Conservation (phyloP, 2,329 filamentous ascomycete genomes). For the Tolypocladium cylindrosporum region DNA sequence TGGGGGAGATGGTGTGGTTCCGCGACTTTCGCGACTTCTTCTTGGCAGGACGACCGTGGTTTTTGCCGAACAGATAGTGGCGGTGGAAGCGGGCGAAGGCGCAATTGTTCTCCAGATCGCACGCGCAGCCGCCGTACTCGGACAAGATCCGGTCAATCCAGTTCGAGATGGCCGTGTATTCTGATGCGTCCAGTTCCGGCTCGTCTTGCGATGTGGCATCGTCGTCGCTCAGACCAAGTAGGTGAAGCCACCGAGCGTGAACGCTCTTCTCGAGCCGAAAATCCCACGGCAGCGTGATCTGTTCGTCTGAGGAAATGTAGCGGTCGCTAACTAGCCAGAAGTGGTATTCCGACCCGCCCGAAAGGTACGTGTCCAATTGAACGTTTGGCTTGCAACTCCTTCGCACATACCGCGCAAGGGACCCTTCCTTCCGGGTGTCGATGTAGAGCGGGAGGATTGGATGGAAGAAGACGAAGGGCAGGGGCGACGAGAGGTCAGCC, state of each 20-base stretch:
- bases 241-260: slow-evolving; percentile 42
- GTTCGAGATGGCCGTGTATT: slow-evolving; percentile 49
- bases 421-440: slow-evolving; percentile 82
- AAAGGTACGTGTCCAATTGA: slow-evolving; percentile 76
- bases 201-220: slow-evolving; percentile 37
- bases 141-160: slow-evolving; percentile 64
- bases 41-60: slow-evolving; percentile 31
- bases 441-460: slow-evolving; percentile 84
- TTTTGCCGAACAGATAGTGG: slow-evolving; percentile 38
- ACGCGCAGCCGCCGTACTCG: slow-evolving; percentile 73
- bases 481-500: slow-evolving; percentile 52
- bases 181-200: slow-evolving; percentile 45
- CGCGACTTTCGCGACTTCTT: slow-evolving; percentile 47
- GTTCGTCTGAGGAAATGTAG: slow-evolving; percentile 55
- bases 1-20: slow-evolving; percentile 47
- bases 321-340: slow-evolving; percentile 87
- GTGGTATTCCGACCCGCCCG: slow-evolving; percentile 68
- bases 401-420: slow-evolving; percentile 76
- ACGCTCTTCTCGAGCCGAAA: slow-evolving; percentile 51
- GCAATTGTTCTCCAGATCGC: slow-evolving; percentile 52
- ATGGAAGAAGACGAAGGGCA: slow-evolving; percentile 80
- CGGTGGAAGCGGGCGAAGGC: slow-evolving; percentile 55
- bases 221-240: slow-evolving; percentile 54
- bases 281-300: slow-evolving; percentile 58
- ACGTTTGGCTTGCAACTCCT: slow-evolving; percentile 88